These are phyloP conservation scores for Cyberlindnera meyerae DNA, from an alignment of 805 yeast species.

Conservation along the genomic window DNA sequence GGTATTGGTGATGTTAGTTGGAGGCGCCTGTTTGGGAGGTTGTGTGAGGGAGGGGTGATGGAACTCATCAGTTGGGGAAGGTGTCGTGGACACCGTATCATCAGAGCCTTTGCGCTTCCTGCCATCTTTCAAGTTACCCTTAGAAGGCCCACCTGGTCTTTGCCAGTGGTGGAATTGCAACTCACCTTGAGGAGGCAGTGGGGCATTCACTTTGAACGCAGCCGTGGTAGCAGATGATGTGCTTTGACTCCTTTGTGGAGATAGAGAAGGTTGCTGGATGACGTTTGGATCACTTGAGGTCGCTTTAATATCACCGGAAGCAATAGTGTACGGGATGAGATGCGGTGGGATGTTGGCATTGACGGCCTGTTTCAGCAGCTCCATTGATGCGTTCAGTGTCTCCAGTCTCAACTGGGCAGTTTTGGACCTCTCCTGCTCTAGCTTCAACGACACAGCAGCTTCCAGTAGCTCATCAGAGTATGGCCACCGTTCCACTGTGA, in stretches of 20 bases:
- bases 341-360: slow-evolving; percentile 33
- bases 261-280: too few relatives aligned
- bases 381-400: slow-evolving; percentile 30
- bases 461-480: slow-evolving; percentile 34
- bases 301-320: slow-evolving; percentile 8
- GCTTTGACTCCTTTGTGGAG: slow-evolving; percentile 1
- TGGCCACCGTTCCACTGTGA: slow-evolving; percentile 28
- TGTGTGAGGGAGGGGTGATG: too few relatives aligned
- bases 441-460: slow-evolving; percentile 31
- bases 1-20: background rate
- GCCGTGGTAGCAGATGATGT: slow-evolving; percentile 15
- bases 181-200: slow-evolving; percentile 25
- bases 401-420: slow-evolving; percentile 31
- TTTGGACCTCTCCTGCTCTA: slow-evolving; percentile 38
- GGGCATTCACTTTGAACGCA: slow-evolving; percentile 26
- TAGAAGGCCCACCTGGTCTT: slow-evolving; percentile 21
- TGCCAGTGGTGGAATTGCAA: slow-evolving; percentile 30
- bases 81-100: slow-evolving; percentile 1
- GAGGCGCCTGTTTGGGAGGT: too few relatives aligned
- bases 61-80: too few relatives aligned
- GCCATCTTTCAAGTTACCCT: slow-evolving; percentile 7
- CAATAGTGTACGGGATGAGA: slow-evolving; percentile 33
- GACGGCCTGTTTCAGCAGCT: slow-evolving; percentile 33
- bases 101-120: slow-evolving; percentile 8
- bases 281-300: background rate